Percentiles rank a stretch among this genome's conserved stretches.
phyloP scores from a whole-genome alignment of 2,329 filamentous ascomycete species.

The Rutstroemia sp. region DNA sequence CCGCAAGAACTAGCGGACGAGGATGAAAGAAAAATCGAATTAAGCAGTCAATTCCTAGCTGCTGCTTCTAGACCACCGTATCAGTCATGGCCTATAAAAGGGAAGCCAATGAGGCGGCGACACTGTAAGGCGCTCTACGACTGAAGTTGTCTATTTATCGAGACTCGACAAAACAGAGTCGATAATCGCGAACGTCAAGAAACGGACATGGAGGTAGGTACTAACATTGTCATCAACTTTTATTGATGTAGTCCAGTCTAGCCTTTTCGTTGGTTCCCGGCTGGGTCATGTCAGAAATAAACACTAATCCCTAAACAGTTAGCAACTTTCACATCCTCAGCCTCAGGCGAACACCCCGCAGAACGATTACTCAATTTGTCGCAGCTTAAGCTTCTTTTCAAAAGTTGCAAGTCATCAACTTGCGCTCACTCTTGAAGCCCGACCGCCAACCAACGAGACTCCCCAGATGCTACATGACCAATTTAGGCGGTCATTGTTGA shows the following conservation, averaged over 20 bases:
- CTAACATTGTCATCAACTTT: background rate
- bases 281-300: background rate
- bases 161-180: too few species aligned
- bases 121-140: too few species aligned
- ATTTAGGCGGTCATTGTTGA: slow-evolving; percentile 27
- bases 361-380: background rate
- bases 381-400: slow-evolving; percentile 7
- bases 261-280: background rate
- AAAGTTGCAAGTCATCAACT: slow-evolving; percentile 9
- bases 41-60: too few species aligned
- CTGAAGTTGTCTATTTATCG: background rate
- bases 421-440: slow-evolving; percentile 1
- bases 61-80: too few species aligned
- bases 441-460: slow-evolving; percentile 4
- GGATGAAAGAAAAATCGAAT: too few species aligned
- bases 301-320: background rate
- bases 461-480: slow-evolving; percentile 11
- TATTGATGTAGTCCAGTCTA: background rate
- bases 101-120: too few species aligned
- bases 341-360: slow-evolving; percentile 3
- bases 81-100: too few species aligned
- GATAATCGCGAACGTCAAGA: too few species aligned
- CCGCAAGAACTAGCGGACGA: too few species aligned
- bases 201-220: too few species aligned
- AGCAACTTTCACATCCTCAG: background rate